These are phyloP conservation scores for Arbutus unedo DNA, from an alignment of 148 eudicot genomes.

Conservation along the genomic window DNA sequence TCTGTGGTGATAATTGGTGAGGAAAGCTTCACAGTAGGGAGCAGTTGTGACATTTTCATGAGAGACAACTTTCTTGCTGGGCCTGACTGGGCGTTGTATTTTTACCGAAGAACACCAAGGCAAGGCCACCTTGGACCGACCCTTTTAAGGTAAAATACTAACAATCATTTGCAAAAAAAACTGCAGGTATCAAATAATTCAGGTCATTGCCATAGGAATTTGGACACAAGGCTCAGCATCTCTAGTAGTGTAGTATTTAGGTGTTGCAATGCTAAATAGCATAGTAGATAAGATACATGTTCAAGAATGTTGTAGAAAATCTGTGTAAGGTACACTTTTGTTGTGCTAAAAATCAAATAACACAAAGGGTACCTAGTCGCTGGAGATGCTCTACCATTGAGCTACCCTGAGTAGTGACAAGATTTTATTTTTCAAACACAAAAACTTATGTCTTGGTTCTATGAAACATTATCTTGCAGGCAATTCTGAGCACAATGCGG, in stretches of 20 bases:
- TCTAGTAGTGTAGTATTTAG: too few relatives aligned
- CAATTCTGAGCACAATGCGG: constrained; percentile 21
- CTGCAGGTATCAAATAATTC: too few relatives aligned
- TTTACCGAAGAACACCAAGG: not conserved
- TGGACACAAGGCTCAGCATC: not conserved
- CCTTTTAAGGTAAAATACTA: not conserved
- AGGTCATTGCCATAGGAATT: not conserved
- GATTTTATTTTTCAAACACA: not conserved
- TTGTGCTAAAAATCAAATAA: not conserved
- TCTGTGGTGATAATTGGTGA: not conserved
- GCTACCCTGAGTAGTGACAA: not conserved
- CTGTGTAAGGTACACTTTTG: not conserved
- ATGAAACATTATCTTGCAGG: constrained; percentile 29
- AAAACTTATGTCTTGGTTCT: not conserved
- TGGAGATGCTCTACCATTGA: not conserved
- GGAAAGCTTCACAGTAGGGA: not conserved
- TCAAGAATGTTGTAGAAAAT: too few relatives aligned
- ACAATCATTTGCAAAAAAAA: not conserved
- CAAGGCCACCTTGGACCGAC: not conserved
- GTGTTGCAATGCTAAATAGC: too few relatives aligned
- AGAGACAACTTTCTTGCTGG: not conserved
- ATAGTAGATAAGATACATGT: too few relatives aligned
- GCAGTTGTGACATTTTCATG: not conserved
- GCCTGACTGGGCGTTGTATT: not conserved
- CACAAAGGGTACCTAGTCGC: not conserved